phyloP scores from a whole-genome alignment of 257 asterid species.

The Solanum bukasovii region DNA sequence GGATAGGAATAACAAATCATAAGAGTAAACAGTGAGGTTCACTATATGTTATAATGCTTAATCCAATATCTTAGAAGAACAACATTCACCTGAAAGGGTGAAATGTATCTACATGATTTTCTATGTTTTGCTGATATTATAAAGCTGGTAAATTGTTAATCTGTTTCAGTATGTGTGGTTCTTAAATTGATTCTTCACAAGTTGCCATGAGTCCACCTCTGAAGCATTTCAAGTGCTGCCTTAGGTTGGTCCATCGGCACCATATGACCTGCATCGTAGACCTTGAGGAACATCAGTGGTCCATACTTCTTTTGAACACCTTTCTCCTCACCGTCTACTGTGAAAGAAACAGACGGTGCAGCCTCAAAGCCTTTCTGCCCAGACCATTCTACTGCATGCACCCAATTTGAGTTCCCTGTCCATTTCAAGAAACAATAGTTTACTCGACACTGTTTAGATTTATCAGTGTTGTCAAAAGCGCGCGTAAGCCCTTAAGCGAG shows the following conservation, averaged over 20 bases:
- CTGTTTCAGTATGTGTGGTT: neutral
- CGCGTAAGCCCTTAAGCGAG: neutral
- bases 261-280: conserved; percentile 59
- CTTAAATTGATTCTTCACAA: conserved; percentile 1
- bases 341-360: conserved; percentile 31
- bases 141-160: neutral
- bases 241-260: conserved; percentile 88
- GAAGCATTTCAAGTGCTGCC: conserved; percentile 53
- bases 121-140: neutral
- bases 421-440: neutral
- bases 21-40: neutral
- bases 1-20: neutral
- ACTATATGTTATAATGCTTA: neutral
- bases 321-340: conserved; percentile 31
- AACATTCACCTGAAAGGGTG: neutral
- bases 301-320: conserved; percentile 49
- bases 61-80: neutral
- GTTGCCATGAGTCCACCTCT: conserved; percentile 40
- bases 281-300: conserved; percentile 52
- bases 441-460: neutral
- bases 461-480: neutral
- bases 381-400: conserved; percentile 51
- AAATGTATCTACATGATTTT: neutral
- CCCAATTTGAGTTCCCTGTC: conserved; percentile 74
- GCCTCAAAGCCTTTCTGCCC: conserved; percentile 28